Evolutionary conservation across 2,329 filamentous ascomycete genomes (phyloP), one percentile per base, ranked within the genome.

Genomic region (Leptographium lundbergii): DNA sequence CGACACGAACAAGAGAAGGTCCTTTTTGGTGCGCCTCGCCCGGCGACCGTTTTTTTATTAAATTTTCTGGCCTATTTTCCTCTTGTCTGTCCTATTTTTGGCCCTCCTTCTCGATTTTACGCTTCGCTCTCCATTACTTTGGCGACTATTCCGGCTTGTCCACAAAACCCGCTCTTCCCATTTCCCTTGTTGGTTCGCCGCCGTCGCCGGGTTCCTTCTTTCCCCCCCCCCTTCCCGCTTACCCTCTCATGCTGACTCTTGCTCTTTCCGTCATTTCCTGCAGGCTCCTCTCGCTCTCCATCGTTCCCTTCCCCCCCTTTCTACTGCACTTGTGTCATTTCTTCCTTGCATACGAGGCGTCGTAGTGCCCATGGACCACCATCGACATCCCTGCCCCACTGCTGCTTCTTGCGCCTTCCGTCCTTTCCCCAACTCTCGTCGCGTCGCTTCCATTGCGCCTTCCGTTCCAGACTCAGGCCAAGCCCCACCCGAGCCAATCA

Each of bases 11-110:
- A 34, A 14, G 11, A 52, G 17, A 53, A 25, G 60, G 58, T 54
- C 53, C 47, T 54, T 58, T 61, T 62, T 61, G 59, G 61, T 60
- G 61, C 58, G 61, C 57, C 61, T 61, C 61, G 50, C 59, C 57
- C 59, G 58, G 57, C 62, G 61, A 63, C 25, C 52, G 32, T 59
- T 59, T 60, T 58, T 34, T 63, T 24, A 22, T 54, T 53, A n/a
- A 22, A 25, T 48, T 48, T 48, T 48, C 32, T 34, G 32, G 32
- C 5, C 22, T 48, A 24, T 59, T 27, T 22, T n/a, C 27, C 24
- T 58, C 57, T 57, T 61, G 55, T 53, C 9, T 24, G 55, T 45
- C 47, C 50, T 27, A 50, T 61, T 62, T 61, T 48, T 51, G 10
- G 45, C 17, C 47, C 36, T 34, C 36, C 50, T 47, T 58, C 48